Evolutionary conservation across 331 rosid species (phyloP).

Genomic region (Quercus phellos): DNA sequence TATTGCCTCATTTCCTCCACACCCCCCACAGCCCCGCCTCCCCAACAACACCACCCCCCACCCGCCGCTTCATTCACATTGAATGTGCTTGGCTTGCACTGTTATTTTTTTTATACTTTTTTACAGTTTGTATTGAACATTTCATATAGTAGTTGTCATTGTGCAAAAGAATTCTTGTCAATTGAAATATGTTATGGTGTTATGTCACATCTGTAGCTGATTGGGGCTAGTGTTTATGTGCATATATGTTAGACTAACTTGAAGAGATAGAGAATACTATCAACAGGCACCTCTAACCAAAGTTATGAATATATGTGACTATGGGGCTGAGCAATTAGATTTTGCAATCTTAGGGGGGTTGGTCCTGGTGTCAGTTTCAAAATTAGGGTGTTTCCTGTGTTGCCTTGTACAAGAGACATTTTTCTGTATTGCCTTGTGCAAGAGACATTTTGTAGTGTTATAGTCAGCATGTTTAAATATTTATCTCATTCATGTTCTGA

Average conservation of each 20-base stretch:
- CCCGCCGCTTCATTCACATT: not conserved
- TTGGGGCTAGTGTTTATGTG: not conserved
- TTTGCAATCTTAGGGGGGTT: not conserved
- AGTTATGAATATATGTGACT: not conserved
- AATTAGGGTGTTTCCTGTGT: not conserved
- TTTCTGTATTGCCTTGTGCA: not conserved
- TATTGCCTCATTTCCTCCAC: not conserved
- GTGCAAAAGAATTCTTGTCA: too few relatives aligned
- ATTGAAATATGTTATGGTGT: too few relatives aligned
- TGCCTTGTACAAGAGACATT: not conserved
- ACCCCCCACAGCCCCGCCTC: too few relatives aligned
- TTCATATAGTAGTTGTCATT: not conserved
- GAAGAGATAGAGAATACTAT: too few relatives aligned
- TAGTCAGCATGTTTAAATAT: not conserved
- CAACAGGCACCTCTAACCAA: not conserved
- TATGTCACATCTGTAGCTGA: too few relatives aligned
- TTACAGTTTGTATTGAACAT: not conserved
- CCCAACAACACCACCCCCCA: fast-evolving
- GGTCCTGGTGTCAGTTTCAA: not conserved
- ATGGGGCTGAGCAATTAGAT: too few relatives aligned
- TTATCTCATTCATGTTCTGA: too few relatives aligned
- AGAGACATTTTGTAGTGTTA: not conserved
- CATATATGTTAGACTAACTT: not conserved
- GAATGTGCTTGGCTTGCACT: not conserved
- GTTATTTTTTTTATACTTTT: not conserved